Conservation (phyloP, 257 asterid genomes). For the Capsicum chinense region DNA sequence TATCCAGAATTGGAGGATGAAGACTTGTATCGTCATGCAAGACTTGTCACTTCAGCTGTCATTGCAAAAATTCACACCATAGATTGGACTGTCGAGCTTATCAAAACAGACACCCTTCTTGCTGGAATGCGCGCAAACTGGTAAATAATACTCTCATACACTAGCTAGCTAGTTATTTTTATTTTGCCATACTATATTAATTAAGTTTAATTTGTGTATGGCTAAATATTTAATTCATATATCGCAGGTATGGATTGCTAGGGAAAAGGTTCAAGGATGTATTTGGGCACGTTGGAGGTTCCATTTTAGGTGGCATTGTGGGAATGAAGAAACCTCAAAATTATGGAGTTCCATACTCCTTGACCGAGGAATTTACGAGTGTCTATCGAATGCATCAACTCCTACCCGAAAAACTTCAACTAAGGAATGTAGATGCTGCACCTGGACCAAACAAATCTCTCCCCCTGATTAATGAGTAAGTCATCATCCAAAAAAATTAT, state of each 20-base stretch:
- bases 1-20: slow-evolving; percentile 50
- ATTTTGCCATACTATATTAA: neutral
- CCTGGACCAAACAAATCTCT: slow-evolving; percentile 65
- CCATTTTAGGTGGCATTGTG: slow-evolving; percentile 51
- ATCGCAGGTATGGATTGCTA: slow-evolving; percentile 59
- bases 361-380: slow-evolving; percentile 61
- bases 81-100: slow-evolving; percentile 74
- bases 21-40: slow-evolving; percentile 56
- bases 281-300: slow-evolving; percentile 55
- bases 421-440: slow-evolving; percentile 49
- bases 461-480: slow-evolving; percentile 46
- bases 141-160: slow-evolving; percentile 27
- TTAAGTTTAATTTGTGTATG: neutral
- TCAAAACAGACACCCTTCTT: slow-evolving; percentile 53
- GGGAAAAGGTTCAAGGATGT: slow-evolving; percentile 62
- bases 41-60: slow-evolving; percentile 68
- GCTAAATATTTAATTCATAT: neutral
- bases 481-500: too few relatives aligned
- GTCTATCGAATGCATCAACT: slow-evolving; percentile 72
- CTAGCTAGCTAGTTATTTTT: neutral
- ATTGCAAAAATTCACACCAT: slow-evolving; percentile 75
- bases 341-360: slow-evolving; percentile 62
- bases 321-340: slow-evolving; percentile 52
- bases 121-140: slow-evolving; percentile 63
- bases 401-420: slow-evolving; percentile 49